phyloP scores from a whole-genome alignment of 345 rosid species.

The Lepidium didymum region DNA sequence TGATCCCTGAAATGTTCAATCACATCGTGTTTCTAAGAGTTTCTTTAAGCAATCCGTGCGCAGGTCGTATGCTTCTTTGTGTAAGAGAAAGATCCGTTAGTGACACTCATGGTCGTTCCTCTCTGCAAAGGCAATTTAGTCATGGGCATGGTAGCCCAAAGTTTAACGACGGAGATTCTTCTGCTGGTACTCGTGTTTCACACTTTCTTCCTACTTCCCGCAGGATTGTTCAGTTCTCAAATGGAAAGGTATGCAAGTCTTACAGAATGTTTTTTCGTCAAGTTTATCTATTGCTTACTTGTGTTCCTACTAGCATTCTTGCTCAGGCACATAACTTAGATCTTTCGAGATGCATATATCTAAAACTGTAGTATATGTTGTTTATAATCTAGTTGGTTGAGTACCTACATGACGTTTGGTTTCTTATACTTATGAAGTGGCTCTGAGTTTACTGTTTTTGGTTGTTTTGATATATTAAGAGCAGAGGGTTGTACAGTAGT shows the following conservation, averaged over 20 bases:
- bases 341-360: background rate
- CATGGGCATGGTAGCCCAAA: conserved; percentile 30
- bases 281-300: background rate
- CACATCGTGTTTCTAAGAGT: background rate
- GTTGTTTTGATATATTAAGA: background rate
- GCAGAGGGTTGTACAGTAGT: background rate
- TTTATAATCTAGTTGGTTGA: background rate
- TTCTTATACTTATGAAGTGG: background rate
- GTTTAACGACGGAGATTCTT: conserved; percentile 24
- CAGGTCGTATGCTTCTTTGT: conserved; percentile 81
- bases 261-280: background rate
- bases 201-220: conserved; percentile 94
- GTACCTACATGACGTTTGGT: background rate
- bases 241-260: conserved; percentile 59
- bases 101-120: conserved; percentile 31
- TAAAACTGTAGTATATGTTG: background rate
- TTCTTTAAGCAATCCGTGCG: background rate
- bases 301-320: background rate
- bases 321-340: background rate
- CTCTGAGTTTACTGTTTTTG: background rate
- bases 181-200: conserved; percentile 40
- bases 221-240: conserved; percentile 93
- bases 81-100: conserved; percentile 33
- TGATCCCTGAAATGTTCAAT: background rate
- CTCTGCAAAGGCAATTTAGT: conserved; percentile 33